Evolutionary conservation across 805 yeast species (phyloP).

Genomic region (Teunomyces tritomae): DNA sequence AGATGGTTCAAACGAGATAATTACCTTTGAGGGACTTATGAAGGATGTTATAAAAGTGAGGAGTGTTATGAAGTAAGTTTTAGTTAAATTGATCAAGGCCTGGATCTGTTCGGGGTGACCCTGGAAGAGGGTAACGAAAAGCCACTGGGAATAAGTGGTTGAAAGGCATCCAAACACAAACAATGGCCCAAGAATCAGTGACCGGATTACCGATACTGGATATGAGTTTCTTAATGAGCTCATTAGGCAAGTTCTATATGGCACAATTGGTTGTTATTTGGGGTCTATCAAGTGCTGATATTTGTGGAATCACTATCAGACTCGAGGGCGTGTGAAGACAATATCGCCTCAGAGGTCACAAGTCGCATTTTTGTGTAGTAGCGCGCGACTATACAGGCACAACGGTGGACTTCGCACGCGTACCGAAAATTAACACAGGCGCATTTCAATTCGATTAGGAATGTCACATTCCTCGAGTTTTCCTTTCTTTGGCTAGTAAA

Average conservation of each 20-base stretch:
- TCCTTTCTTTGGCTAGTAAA: no score
- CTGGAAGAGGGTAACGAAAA: conserved; percentile 31
- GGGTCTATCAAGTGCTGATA: neutral
- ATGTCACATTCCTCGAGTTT: no score
- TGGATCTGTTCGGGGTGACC: conserved; percentile 35
- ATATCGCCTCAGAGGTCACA: neutral
- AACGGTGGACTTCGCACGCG: no score
- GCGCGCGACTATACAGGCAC: no score
- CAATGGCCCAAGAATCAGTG: conserved; percentile 18
- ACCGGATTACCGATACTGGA: conserved; percentile 17
- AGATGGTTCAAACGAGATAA: conserved; percentile 47
- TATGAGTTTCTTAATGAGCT: neutral
- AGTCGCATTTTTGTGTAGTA: no score
- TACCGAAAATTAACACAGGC: no score
- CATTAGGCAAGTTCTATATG: neutral
- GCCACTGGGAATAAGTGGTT: conserved; percentile 46
- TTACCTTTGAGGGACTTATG: conserved; percentile 51
- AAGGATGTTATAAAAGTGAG: conserved; percentile 49
- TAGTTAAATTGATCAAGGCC: conserved; percentile 50
- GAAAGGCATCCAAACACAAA: conserved; percentile 33
- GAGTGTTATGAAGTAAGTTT: conserved; percentile 54
- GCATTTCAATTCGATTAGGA: no score
- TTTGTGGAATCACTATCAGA: no score
- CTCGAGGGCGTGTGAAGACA: neutral
- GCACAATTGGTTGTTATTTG: neutral